Evolutionary conservation across 345 rosid species (phyloP).

Genomic region (Gossypium stocksii): DNA sequence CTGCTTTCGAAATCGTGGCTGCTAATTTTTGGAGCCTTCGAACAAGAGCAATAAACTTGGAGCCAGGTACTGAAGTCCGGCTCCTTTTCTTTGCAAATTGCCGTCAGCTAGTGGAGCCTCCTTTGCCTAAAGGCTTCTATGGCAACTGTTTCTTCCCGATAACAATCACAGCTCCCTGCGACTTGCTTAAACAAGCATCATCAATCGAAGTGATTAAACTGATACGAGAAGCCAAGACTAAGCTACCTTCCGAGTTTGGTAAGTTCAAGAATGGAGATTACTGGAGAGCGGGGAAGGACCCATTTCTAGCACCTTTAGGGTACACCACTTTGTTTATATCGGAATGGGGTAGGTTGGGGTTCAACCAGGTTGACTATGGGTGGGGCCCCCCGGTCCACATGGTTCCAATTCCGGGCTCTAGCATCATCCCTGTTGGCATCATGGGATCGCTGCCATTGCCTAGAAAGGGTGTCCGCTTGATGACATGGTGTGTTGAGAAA

Average conservation of each 20-base stretch:
- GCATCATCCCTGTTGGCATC: slow-evolving; percentile 53
- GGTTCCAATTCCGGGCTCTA: slow-evolving; percentile 53
- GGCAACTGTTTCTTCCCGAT: slow-evolving; percentile 74
- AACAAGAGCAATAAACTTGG: slow-evolving; percentile 31
- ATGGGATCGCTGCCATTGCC: slow-evolving; percentile 53
- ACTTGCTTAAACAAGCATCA: slow-evolving; percentile 26
- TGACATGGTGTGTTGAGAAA: slow-evolving; percentile 68
- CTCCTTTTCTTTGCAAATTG: slow-evolving; percentile 71
- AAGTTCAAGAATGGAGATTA: slow-evolving; percentile 35
- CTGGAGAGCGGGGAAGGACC: slow-evolving; percentile 33
- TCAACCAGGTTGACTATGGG: slow-evolving; percentile 53
- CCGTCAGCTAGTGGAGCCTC: slow-evolving; percentile 44
- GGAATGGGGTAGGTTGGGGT: slow-evolving; percentile 66
- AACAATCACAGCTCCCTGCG: slow-evolving; percentile 35
- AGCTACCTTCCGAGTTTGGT: slow-evolving; percentile 38
- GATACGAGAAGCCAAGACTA: slow-evolving; percentile 43
- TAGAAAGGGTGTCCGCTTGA: slow-evolving; percentile 49
- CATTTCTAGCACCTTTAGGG: slow-evolving; percentile 44
- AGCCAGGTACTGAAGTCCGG: slow-evolving; percentile 25
- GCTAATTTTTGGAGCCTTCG: slow-evolving; percentile 43
- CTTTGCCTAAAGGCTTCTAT: slow-evolving; percentile 57
- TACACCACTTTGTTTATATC: slow-evolving; percentile 56
- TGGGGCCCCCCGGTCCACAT: slow-evolving; percentile 55
- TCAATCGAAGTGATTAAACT: slow-evolving; percentile 36
- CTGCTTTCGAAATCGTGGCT: slow-evolving; percentile 54